Evolutionary conservation across 2,329 filamentous ascomycete species (phyloP), one percentile per base, ranked within the genome.

Genomic region (Biscogniauxia marginata): DNA sequence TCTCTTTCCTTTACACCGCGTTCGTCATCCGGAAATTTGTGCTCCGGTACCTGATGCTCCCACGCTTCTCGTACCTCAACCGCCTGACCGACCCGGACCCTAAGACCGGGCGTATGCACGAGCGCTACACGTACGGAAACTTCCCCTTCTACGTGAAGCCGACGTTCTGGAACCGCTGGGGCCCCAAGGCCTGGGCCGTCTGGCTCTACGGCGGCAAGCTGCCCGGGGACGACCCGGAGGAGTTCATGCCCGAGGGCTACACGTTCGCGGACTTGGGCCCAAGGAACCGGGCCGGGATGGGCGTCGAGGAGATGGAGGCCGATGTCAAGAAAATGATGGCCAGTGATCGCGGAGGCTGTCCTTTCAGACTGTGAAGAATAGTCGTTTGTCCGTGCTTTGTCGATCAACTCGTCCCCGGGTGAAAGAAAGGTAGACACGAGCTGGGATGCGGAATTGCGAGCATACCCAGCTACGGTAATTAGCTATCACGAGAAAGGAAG

Each of bases 81-180:
- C 68, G 70, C 54, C 51, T 84, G 45, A 72, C 74, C 1, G 74
- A 81, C 0, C 74, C 81, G 0, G 81, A 89, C 59, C 72, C 76
- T 8, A 71, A 77, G 24, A 80, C 82, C 0, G 81, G 82, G 0
- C 79, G 81, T 3, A 78, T 84, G 59, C 76, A 79, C 52, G 69
- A 61, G 24, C 73, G 64, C 69, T 63, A 74, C 0, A 62, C 75
- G 39, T 89, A 84, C 71, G 78, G 86, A 22, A 81, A 83, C 9
- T 81, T 84, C 48, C 88, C 88, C 2, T 89, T 83, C 72, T 90
- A 90, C 70, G 76, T 83, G 21, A 77, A 81, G 58, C 78, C 78
- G 23, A 87, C 81, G 0, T 70, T 82, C 44, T 84, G 79, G 83
- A 84, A 79, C 64, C 82, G 83, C 56, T 91, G 82, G 84, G 84